Percentiles rank a stretch among this genome's conserved stretches.
These are phyloP conservation scores for Cutaneotrichosporon arboriforme DNA, from an alignment of 1,284 basidiomycete species.

Conservation along the genomic window DNA sequence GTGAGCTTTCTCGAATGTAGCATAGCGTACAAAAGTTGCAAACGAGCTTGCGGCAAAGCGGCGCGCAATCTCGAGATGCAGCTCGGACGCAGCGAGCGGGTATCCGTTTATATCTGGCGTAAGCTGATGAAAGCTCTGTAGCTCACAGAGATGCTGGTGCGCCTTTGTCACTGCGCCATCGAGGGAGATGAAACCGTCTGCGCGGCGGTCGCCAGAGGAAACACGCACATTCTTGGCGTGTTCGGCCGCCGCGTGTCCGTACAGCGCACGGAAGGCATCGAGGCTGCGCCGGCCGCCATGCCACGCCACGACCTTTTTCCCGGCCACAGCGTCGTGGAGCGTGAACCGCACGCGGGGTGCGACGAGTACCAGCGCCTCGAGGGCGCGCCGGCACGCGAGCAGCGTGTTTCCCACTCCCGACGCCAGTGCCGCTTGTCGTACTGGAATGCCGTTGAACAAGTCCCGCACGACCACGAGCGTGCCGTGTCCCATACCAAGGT, in stretches of 20 bases:
- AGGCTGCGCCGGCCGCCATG: conserved; percentile 48
- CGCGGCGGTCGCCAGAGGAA: conserved; percentile 52
- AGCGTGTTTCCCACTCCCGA: conserved; percentile 54
- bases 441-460: conserved; percentile 71
- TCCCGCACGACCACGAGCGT: conserved; percentile 76
- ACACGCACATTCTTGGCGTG: conserved; percentile 61
- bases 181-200: conserved; percentile 76
- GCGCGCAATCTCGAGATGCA: conserved; percentile 64
- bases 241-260: conserved; percentile 32
- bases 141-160: conserved; percentile 76
- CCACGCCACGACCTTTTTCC: conserved; percentile 27
- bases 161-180: conserved; percentile 65
- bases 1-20: conserved; percentile 4
- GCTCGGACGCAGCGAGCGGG: conserved; percentile 57
- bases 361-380: conserved; percentile 67
- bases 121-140: not conserved
- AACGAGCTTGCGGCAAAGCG: conserved; percentile 52
- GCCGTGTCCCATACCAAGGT: conserved; percentile 61
- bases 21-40: conserved; percentile 12
- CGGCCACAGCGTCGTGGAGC: conserved; percentile 53
- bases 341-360: conserved; percentile 65
- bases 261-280: conserved; percentile 28
- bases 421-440: conserved; percentile 29
- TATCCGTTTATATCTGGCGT: conserved; percentile 73
- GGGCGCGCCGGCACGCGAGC: conserved; percentile 61